phyloP scores from a whole-genome alignment of 2,329 filamentous ascomycete genomes.

The Elsinoe fawcettii region DNA sequence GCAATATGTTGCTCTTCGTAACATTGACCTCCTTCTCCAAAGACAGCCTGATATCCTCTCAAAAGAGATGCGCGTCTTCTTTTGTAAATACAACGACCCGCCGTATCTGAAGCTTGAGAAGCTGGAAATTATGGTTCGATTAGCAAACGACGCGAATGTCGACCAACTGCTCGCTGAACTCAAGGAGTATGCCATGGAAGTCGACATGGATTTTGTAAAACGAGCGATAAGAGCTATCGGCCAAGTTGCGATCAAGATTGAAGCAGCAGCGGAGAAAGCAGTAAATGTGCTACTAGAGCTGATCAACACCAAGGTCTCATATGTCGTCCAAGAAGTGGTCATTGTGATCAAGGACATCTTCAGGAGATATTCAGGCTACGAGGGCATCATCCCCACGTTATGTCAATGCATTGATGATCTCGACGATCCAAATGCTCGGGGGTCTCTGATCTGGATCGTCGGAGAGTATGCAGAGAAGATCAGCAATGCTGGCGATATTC shows the following conservation, averaged over 20 bases:
- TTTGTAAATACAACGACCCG: constrained; percentile 99
- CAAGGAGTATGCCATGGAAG: constrained; percentile 95
- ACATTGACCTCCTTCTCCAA: constrained; percentile 92
- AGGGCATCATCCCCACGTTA: constrained; percentile 92
- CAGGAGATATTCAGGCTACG: constrained; percentile 93
- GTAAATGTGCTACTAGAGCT: constrained; percentile 89
- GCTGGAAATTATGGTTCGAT: constrained; percentile 97
- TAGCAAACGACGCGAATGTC: constrained; percentile 94
- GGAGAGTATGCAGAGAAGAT: constrained; percentile 99
- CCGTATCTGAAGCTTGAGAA: constrained; percentile 97
- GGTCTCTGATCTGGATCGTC: constrained; percentile 95
- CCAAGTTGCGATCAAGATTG: constrained; percentile 97
- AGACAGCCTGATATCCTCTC: constrained; percentile 94
- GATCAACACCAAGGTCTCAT: constrained; percentile 96
- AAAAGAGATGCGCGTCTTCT: constrained; percentile 96
- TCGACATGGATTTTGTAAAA: constrained; percentile 98
- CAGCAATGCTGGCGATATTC: constrained; percentile 91
- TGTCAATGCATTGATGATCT: constrained; percentile 96
- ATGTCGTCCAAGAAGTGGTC: constrained; percentile 95
- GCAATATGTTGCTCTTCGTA: constrained; percentile 91
- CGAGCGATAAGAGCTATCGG: constrained; percentile 93
- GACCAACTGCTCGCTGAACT: constrained; percentile 89
- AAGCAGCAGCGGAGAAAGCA: constrained; percentile 87
- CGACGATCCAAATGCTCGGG: constrained; percentile 86
- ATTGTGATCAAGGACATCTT: constrained; percentile 99